Base-by-base conservation (phyloP, 371 early-diverging fungal genomes). In the Mortierella sp. region DNA sequence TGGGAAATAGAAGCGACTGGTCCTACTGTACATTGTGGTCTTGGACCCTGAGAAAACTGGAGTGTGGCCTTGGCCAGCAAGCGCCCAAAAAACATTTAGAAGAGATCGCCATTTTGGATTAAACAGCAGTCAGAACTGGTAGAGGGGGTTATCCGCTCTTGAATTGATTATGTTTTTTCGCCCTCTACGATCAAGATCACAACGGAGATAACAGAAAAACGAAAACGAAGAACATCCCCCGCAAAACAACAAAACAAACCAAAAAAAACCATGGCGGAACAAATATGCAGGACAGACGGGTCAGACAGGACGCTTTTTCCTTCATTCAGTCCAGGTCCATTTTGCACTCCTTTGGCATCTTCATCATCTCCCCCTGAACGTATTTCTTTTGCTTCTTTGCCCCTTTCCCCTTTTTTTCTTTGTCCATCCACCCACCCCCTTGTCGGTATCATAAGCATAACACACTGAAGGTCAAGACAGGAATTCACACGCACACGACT, bases 251-350 rank as follows among this genome's bases (percentile, higher is more conserved):
- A 21, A 56, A 54, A 74, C 54, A 56, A 38, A 46, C 4, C 0
- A 71, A 44, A 29, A 70, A 75, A 76, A 51, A 63, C 72, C 60
- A 77, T 46, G 41, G 32, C 48, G 54, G 38, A 75, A 76, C 24
- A 55, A 48, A 58, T 12, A 29, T 56, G 29, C 58, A 27, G 18
- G 54, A 48, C 24, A n/a, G 32, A 51, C 51, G 14, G 46, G 46
- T 12, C 49, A 18, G 49, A 16, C 49, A 49, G 18, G 16, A 51
- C 51, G 5, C 21, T 51, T 51, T 51, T 21, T 21, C 18, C 51
- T 14, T 29, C 12, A 1, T 58, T 58, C 58, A 63, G 63, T 32
- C 63, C 63, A 63, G 35, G 48, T 5, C 65, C 38, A 65, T 32
- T 58, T 58, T 4, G 44, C 11, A 46, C 11, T 49, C 32, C 29